These are phyloP conservation scores for Ogataea glucozyma DNA, from an alignment of 805 yeast genomes.

Conservation along the genomic window DNA sequence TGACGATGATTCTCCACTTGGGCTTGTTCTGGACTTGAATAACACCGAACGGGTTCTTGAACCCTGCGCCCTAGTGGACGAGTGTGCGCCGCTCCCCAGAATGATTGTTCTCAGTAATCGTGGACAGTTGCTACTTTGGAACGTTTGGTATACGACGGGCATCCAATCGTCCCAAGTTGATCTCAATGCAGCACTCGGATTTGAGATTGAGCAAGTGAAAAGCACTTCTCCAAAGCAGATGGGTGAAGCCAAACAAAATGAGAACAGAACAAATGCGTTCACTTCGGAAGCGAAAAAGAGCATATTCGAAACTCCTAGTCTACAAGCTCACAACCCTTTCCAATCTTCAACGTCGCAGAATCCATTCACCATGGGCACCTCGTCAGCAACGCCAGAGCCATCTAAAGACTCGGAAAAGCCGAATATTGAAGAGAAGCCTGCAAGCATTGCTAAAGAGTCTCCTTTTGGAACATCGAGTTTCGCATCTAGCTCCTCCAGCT, in stretches of 20 bases:
- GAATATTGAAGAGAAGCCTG: neutral
- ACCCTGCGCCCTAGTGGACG: slow-evolving; percentile 61
- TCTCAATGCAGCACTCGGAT: slow-evolving; percentile 7
- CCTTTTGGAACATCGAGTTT: slow-evolving; percentile 9
- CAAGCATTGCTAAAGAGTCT: neutral
- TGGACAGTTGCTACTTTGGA: slow-evolving; percentile 65
- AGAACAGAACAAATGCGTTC: neutral
- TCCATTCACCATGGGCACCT: neutral
- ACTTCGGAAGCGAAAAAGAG: neutral
- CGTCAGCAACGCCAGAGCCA: neutral
- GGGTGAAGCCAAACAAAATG: neutral
- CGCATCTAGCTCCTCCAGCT: slow-evolving; percentile 8
- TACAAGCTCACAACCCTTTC: neutral
- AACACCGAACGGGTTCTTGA: slow-evolving; percentile 44
- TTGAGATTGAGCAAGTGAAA: neutral
- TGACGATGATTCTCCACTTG: slow-evolving; percentile 71
- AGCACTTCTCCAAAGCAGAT: no score
- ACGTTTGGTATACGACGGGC: slow-evolving; percentile 57
- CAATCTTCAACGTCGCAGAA: neutral
- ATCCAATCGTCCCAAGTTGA: slow-evolving; percentile 40
- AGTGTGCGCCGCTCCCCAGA: slow-evolving; percentile 63
- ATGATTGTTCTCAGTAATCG: slow-evolving; percentile 61
- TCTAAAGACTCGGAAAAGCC: neutral
- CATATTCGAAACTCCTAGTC: neutral
- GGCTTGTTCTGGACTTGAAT: slow-evolving; percentile 62